Percentiles rank a stretch among this genome's conserved stretches.
phyloP scores from a whole-genome alignment of 768 basidiomycete species.

The Paxillus involutus region DNA sequence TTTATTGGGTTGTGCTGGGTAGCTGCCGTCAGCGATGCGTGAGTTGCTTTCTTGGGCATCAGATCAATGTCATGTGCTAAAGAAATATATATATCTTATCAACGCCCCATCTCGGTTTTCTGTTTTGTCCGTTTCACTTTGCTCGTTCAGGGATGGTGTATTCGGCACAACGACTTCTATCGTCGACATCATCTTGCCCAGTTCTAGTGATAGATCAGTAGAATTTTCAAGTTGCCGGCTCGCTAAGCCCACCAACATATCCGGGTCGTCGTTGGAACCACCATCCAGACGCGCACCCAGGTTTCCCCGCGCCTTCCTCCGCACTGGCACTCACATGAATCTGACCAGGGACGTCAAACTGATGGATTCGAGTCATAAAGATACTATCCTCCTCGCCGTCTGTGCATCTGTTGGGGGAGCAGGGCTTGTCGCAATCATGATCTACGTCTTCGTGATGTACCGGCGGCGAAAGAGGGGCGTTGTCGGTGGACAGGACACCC shows the following conservation, averaged over 20 bases:
- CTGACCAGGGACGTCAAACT: neutral
- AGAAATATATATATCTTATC: neutral
- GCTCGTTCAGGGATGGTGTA: conserved; percentile 37
- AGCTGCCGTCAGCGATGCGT: conserved; percentile 46
- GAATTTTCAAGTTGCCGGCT: conserved; percentile 13
- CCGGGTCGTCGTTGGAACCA: neutral
- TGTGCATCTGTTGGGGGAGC: conserved; percentile 20
- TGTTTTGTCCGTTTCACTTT: neutral
- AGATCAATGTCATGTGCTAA: neutral
- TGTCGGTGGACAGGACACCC: conserved; percentile 21
- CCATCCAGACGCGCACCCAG: neutral
- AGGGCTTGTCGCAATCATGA: conserved; percentile 11
- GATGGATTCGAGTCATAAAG: neutral
- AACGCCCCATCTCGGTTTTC: neutral
- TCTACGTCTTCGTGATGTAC: conserved; percentile 18
- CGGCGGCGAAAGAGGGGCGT: conserved; percentile 11
- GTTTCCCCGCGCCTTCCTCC: neutral
- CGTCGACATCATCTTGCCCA: neutral
- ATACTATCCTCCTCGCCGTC: conserved; percentile 17
- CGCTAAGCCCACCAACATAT: neutral
- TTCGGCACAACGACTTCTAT: conserved; percentile 21
- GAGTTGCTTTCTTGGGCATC: conserved; percentile 25
- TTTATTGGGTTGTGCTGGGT: neutral
- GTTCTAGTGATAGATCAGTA: neutral
- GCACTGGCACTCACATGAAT: conserved; percentile 7